Conservation (phyloP, 2,329 filamentous ascomycete species). For the Venturia aucupariae region DNA sequence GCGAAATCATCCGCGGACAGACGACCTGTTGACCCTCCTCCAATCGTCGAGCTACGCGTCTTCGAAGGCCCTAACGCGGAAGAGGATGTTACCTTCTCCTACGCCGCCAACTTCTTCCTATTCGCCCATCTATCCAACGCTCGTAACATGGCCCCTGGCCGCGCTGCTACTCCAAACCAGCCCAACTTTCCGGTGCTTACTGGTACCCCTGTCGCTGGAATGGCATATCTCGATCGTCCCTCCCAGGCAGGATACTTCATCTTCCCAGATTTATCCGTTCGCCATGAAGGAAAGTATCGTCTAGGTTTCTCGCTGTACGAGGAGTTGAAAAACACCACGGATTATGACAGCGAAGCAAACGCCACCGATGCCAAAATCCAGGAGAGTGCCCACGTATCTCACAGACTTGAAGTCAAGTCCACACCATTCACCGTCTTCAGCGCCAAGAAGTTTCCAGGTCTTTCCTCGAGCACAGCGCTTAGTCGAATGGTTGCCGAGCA, state of each 20-base stretch:
- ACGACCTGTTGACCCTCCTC: constrained; percentile 86
- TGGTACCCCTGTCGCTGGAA: constrained; percentile 87
- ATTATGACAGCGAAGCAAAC: constrained; percentile 52
- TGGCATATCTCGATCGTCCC: constrained; percentile 90
- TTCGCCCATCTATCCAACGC: constrained; percentile 86
- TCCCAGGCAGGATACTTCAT: constrained; percentile 80
- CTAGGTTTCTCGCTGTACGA: constrained; percentile 90
- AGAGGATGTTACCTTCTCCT: constrained; percentile 67
- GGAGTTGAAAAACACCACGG: constrained; percentile 76
- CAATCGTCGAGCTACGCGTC: constrained; percentile 84
- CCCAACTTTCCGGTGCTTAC: constrained; percentile 77
- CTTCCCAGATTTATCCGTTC: constrained; percentile 91
- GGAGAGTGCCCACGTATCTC: constrained; percentile 55
- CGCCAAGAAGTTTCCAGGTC: constrained; percentile 95
- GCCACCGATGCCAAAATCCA: constrained; percentile 26
- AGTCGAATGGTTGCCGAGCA: constrained; percentile 92
- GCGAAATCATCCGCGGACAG: constrained; percentile 86
- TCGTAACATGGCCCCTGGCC: constrained; percentile 71
- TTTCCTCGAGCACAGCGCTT: constrained; percentile 79
- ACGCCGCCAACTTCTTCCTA: constrained; percentile 96
- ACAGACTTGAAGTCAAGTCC: constrained; percentile 84
- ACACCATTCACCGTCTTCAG: constrained; percentile 81
- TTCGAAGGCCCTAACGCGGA: constrained; percentile 54
- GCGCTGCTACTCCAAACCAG: constrained; percentile 55
- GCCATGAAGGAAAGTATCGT: constrained; percentile 89